A percentile compares a stretch with the other conserved stretches of the same genome.
Conservation (phyloP, 1,139 yeast species). For the Pichia sp. region DNA sequence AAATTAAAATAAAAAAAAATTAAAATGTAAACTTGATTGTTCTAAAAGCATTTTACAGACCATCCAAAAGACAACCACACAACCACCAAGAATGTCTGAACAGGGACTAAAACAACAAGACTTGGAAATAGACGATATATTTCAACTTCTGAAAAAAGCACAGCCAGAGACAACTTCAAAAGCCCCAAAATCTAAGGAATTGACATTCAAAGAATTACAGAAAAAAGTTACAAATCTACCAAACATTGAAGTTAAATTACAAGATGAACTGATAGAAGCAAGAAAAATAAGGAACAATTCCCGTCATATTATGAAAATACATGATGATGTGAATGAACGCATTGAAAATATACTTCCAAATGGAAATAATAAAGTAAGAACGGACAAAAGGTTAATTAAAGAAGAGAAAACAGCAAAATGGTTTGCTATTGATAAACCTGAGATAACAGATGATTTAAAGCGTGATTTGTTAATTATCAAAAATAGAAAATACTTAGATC, state of each 20-base stretch:
- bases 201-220: constrained; percentile 22
- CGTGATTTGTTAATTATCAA: constrained; percentile 74
- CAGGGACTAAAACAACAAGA: too few species aligned
- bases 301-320: constrained; percentile 28
- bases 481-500: constrained; percentile 88
- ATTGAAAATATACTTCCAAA: constrained; percentile 29
- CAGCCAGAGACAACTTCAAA: background rate
- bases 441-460: constrained; percentile 64
- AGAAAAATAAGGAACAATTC: background rate
- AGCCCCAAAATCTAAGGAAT: constrained; percentile 4
- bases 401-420: constrained; percentile 43
- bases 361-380: constrained; percentile 19
- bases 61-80: too few species aligned
- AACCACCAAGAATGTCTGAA: too few species aligned
- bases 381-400: constrained; percentile 36
- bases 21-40: background rate
- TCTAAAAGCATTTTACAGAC: too few species aligned
- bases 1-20: background rate
- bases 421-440: constrained; percentile 81
- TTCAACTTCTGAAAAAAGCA: constrained; percentile 17
- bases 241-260: constrained; percentile 13
- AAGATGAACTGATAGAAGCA: background rate
- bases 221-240: constrained; percentile 22
- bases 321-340: constrained; percentile 41
- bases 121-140: constrained; percentile 24